phyloP scores from a whole-genome alignment of 306 rosid species.

The Pterocarpus macrocarpus region DNA sequence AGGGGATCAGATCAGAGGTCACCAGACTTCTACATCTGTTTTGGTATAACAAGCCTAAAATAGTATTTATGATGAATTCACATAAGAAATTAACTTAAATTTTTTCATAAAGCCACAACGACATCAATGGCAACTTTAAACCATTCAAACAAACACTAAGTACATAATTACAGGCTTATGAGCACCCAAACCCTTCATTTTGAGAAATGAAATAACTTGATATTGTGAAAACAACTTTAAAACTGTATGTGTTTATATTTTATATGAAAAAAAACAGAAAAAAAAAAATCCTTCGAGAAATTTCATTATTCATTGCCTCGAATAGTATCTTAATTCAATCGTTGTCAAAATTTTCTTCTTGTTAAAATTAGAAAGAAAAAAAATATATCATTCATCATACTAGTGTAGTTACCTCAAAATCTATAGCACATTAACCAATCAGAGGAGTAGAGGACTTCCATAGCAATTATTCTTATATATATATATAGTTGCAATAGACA shows the following conservation, averaged over 20 bases:
- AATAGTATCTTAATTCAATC: neutral
- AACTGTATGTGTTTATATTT: neutral
- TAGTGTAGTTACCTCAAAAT: slow-evolving; percentile 3
- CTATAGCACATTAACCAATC: slow-evolving; percentile 1
- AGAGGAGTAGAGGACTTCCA: slow-evolving; percentile 17
- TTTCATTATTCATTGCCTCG: neutral
- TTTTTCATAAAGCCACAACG: slow-evolving; percentile 21
- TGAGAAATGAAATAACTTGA: neutral
- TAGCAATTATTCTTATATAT: neutral
- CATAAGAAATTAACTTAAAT: slow-evolving; percentile 20
- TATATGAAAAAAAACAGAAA: neutral
- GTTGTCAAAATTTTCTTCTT: no score
- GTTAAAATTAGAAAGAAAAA: neutral
- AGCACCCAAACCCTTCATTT: slow-evolving; percentile 8
- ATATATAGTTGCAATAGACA: slow-evolving; percentile 21
- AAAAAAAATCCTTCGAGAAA: neutral
- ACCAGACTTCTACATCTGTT: slow-evolving; percentile 21
- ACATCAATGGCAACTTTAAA: slow-evolving; percentile 24
- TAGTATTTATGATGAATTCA: slow-evolving; percentile 4
- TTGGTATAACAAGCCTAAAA: slow-evolving; percentile 35
- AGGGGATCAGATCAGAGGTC: slow-evolving; percentile 31
- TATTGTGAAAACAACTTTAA: neutral
- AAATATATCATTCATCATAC: neutral
- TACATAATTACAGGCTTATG: neutral
- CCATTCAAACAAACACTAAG: slow-evolving; percentile 19